These are phyloP conservation scores for Ilex aquifolium DNA, from an alignment of 257 asterid genomes.

Conservation along the genomic window DNA sequence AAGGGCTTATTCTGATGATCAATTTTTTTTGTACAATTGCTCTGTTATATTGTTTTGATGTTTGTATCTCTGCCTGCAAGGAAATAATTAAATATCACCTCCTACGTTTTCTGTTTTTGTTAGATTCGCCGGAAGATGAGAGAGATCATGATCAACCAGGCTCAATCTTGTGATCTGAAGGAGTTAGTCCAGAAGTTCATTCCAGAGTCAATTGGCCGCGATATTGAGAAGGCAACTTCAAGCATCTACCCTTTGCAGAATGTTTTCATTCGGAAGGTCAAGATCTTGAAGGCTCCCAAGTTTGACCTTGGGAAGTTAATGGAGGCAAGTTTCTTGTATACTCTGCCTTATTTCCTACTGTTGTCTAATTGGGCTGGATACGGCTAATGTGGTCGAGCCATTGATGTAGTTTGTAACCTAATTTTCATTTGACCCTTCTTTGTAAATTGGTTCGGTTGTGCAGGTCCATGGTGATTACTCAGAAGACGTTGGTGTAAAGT, in stretches of 20 bases:
- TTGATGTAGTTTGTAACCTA: too few relatives aligned
- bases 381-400: background rate
- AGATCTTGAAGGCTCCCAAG: constrained; percentile 81
- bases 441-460: background rate
- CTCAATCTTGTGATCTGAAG: constrained; percentile 71
- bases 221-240: constrained; percentile 76
- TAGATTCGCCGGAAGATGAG: constrained; percentile 83
- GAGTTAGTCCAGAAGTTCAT: constrained; percentile 74
- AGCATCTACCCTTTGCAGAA: constrained; percentile 79
- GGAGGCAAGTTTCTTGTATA: constrained; percentile 38
- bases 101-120: background rate
- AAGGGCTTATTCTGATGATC: too few relatives aligned
- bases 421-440: too few relatives aligned
- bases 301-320: constrained; percentile 74
- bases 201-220: constrained; percentile 80
- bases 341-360: background rate
- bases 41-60: background rate
- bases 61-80: background rate
- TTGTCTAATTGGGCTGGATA: too few relatives aligned
- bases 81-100: background rate
- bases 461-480: constrained; percentile 69
- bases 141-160: constrained; percentile 74
- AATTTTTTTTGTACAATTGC: background rate
- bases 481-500: constrained; percentile 57
- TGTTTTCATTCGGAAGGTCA: constrained; percentile 70